phyloP scores from a whole-genome alignment of 768 basidiomycete species.

The Strobilomyces dryophilus region DNA sequence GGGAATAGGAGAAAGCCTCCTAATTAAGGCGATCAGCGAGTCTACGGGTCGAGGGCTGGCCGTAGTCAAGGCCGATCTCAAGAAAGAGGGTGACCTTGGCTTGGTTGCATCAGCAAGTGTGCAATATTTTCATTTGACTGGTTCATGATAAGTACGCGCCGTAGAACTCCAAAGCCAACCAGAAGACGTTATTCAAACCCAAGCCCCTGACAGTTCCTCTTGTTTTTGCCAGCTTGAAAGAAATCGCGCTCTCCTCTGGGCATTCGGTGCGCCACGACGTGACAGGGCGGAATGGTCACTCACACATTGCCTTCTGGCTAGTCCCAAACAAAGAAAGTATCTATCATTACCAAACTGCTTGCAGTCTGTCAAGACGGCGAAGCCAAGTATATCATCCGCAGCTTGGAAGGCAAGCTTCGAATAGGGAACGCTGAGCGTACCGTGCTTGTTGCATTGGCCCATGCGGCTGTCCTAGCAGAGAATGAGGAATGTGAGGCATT shows the following conservation, averaged over 20 bases:
- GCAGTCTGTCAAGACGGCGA: constrained; percentile 89
- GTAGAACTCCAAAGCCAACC: constrained; percentile 89
- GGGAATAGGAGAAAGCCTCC: constrained; percentile 91
- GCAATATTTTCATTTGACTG: not conserved
- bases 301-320: constrained; percentile 27
- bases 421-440: constrained; percentile 97
- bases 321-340: constrained; percentile 95
- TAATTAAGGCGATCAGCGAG: constrained; percentile 93
- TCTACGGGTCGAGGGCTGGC: constrained; percentile 86
- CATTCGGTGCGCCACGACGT: constrained; percentile 55
- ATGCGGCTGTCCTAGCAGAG: constrained; percentile 82
- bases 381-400: constrained; percentile 95
- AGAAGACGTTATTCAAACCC: constrained; percentile 92
- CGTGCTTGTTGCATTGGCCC: constrained; percentile 90
- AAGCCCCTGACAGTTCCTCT: constrained; percentile 84
- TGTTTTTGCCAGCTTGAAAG: constrained; percentile 86
- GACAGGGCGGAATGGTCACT: not conserved
- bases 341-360: constrained; percentile 89
- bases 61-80: constrained; percentile 85
- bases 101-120: constrained; percentile 85
- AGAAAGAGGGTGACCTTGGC: constrained; percentile 93
- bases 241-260: constrained; percentile 84
- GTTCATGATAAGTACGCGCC: not conserved
- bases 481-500: constrained; percentile 50
- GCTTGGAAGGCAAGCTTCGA: constrained; percentile 92